Percentiles rank a stretch among this genome's conserved stretches.
phyloP scores from a whole-genome alignment of 1,284 basidiomycete genomes.

The Ustilago xerochloae region DNA sequence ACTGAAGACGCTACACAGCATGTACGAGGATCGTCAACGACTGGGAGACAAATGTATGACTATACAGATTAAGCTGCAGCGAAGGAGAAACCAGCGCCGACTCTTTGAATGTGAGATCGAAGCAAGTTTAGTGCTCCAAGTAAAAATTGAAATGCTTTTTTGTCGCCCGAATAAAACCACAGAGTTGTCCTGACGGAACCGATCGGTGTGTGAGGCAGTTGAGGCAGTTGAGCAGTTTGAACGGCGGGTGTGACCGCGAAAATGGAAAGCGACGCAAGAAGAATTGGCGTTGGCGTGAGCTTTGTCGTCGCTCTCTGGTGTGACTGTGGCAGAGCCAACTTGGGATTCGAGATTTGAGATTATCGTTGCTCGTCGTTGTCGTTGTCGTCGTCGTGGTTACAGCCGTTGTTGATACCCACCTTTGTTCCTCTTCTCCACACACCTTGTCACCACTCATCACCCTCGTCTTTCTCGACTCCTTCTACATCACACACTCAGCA shows the following conservation, averaged over 20 bases:
- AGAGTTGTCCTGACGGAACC: conserved; percentile 26
- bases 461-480: not conserved
- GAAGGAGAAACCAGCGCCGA: too few relatives aligned
- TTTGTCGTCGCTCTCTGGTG: conserved; percentile 14
- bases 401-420: conserved; percentile 1
- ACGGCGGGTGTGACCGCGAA: conserved; percentile 25
- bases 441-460: conserved; percentile 2
- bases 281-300: conserved; percentile 12
- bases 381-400: conserved; percentile 12
- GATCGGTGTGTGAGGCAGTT: conserved; percentile 22
- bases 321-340: not conserved
- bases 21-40: too few relatives aligned
- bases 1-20: too few relatives aligned
- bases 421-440: conserved; percentile 25
- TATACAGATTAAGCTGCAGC: too few relatives aligned
- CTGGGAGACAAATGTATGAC: too few relatives aligned
- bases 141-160: not conserved
- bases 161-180: conserved; percentile 10
- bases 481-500: conserved; percentile 5
- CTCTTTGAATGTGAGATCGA: conserved; percentile 2
- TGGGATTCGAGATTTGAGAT: conserved; percentile 5
- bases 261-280: conserved; percentile 20
- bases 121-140: not conserved
- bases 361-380: not conserved
- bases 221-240: not conserved